Evolutionary conservation across 148 eudicot species (phyloP).

Genomic region (Rhododendron molle): DNA sequence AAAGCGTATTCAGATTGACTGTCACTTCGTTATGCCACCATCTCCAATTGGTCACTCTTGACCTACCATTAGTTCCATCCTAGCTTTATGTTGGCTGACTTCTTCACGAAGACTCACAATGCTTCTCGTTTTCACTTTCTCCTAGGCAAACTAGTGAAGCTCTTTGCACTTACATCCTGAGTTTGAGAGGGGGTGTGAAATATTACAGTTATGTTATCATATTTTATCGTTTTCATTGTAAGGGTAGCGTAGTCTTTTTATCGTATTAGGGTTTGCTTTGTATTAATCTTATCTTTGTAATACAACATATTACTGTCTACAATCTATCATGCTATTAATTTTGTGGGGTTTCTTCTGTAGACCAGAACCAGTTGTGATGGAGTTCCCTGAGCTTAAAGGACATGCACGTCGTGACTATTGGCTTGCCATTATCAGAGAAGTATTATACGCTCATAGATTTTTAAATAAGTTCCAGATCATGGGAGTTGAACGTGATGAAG

Average conservation of each 20-base stretch:
- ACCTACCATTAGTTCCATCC: too few species aligned
- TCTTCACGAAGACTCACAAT: too few species aligned
- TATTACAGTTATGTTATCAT: too few species aligned
- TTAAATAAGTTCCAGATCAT: conserved; percentile 58
- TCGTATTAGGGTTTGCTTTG: neutral
- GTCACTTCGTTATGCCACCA: too few species aligned
- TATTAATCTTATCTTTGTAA: neutral
- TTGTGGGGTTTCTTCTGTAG: conserved; percentile 36
- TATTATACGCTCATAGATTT: conserved; percentile 69
- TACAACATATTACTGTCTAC: neutral
- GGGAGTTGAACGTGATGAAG: conserved; percentile 68
- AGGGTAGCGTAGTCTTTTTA: neutral
- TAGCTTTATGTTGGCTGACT: too few species aligned
- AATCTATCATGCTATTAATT: neutral
- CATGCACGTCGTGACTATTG: conserved; percentile 93
- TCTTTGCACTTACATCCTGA: too few species aligned
- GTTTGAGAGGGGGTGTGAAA: too few species aligned
- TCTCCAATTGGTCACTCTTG: too few species aligned
- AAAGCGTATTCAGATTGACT: too few species aligned
- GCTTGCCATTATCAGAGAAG: conserved; percentile 77
- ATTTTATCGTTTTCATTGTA: neutral
- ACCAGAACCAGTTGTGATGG: conserved; percentile 79
- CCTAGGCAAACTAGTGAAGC: too few species aligned
- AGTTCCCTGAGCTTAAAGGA: conserved; percentile 97
- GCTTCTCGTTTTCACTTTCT: too few species aligned